phyloP scores from a whole-genome alignment of 2,329 filamentous ascomycete genomes.

The Trichoderma polysporum region DNA sequence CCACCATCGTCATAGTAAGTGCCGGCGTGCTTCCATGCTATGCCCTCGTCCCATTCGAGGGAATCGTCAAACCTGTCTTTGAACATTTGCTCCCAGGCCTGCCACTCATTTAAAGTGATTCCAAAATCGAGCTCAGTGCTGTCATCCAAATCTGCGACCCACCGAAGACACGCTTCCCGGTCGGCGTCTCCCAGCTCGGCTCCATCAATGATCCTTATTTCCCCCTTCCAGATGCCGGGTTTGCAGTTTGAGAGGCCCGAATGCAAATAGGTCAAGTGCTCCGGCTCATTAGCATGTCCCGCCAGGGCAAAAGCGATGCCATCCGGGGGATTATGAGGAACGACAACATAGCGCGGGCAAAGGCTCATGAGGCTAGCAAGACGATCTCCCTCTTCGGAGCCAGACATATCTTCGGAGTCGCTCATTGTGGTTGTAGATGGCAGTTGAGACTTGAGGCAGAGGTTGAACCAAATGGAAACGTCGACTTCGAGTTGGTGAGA shows the following conservation, averaged over 20 bases:
- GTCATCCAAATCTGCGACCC: slow-evolving; percentile 10
- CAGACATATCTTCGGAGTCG: neutral
- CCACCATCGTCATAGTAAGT: slow-evolving; percentile 16
- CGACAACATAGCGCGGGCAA: slow-evolving; percentile 9
- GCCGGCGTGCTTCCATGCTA: slow-evolving; percentile 9
- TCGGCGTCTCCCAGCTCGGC: neutral
- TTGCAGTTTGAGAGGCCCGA: slow-evolving; percentile 19
- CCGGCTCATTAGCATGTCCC: neutral
- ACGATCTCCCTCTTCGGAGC: neutral
- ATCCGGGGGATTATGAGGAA: neutral
- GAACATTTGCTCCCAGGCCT: slow-evolving; percentile 8
- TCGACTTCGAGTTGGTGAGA: neutral
- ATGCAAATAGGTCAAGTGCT: slow-evolving; percentile 7
- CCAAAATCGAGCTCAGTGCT: slow-evolving; percentile 3
- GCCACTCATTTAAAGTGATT: neutral
- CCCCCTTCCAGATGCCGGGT: slow-evolving; percentile 13
- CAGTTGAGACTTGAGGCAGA: neutral
- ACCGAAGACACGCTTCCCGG: slow-evolving; percentile 8
- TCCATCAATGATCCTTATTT: neutral
- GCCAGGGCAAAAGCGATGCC: neutral
- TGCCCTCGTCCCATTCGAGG: neutral
- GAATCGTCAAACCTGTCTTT: slow-evolving; percentile 8
- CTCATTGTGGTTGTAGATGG: neutral
- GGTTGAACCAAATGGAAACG: neutral
- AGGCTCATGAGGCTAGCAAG: slow-evolving; percentile 3